A percentile compares a stretch with the other conserved stretches of the same genome.
Conservation (phyloP, 192 early-diverging fungal genomes). For the Gonapodya prolifera region DNA sequence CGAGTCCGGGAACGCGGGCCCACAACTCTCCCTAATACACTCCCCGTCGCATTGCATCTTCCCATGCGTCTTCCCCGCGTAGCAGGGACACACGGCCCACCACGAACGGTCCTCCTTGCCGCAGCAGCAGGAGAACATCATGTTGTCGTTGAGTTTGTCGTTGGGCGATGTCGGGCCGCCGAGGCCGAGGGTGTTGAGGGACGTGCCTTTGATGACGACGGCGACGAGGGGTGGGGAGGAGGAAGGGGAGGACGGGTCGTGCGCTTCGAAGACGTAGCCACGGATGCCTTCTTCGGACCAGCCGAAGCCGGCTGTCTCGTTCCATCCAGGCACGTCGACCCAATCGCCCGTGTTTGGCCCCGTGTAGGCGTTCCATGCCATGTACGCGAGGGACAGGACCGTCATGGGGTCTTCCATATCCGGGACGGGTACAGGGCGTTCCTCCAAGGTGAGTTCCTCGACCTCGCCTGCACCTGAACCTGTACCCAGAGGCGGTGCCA, state of each 20-base stretch:
- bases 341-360: slow-evolving; percentile 54
- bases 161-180: slow-evolving; percentile 53
- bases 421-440: no score
- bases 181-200: slow-evolving; percentile 47
- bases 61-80: slow-evolving; percentile 31
- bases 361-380: slow-evolving; percentile 78
- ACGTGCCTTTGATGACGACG: slow-evolving; percentile 81
- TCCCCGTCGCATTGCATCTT: slow-evolving; percentile 49
- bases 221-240: no score
- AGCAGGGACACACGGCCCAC: slow-evolving; percentile 77
- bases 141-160: slow-evolving; percentile 82
- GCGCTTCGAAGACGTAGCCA: slow-evolving; percentile 89
- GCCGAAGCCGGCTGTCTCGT: slow-evolving; percentile 1
- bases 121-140: slow-evolving; percentile 94
- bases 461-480: no score
- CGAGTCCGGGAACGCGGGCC: slow-evolving; percentile 33
- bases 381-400: slow-evolving; percentile 56
- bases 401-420: no score
- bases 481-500: no score
- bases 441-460: no score
- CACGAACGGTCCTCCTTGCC: slow-evolving; percentile 68
- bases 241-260: no score
- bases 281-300: slow-evolving; percentile 25
- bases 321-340: slow-evolving; percentile 51
- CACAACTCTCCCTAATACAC: slow-evolving; percentile 19